Percentiles rank a stretch among this genome's conserved stretches.
These are phyloP conservation scores for Gremmenia infestans DNA, from an alignment of 2,329 filamentous ascomycete species.

Conservation along the genomic window DNA sequence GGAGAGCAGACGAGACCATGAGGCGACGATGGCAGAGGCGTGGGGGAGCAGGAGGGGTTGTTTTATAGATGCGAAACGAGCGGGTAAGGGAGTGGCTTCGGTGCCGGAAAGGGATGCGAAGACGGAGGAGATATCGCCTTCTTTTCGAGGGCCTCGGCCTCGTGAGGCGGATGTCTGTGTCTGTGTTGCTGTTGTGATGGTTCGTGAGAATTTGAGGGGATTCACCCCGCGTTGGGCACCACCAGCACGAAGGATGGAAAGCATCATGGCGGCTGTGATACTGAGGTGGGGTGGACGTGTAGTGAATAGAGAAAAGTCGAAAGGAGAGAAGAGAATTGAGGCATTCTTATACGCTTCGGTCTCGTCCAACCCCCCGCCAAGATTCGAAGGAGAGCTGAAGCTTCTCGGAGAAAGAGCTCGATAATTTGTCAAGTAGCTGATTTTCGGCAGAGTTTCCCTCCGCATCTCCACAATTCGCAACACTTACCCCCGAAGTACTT, in stretches of 20 bases:
- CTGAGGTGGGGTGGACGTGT: not conserved
- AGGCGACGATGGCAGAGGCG: slow-evolving; percentile 41
- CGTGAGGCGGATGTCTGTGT: not conserved
- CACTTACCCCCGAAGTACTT: too few species aligned
- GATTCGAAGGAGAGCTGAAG: not conserved
- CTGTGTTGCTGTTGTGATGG: not conserved
- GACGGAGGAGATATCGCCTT: slow-evolving; percentile 58
- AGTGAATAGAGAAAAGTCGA: not conserved
- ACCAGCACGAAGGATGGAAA: not conserved
- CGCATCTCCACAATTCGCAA: too few species aligned
- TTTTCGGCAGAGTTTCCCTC: too few species aligned
- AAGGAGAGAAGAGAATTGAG: not conserved
- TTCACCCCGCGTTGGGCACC: not conserved
- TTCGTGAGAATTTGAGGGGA: not conserved
- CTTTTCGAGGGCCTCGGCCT: slow-evolving; percentile 30
- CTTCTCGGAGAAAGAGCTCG: not conserved
- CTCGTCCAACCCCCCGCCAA: too few species aligned
- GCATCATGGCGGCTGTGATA: not conserved
- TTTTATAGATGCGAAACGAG: slow-evolving; percentile 53
- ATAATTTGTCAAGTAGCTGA: too few species aligned
- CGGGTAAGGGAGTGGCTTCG: slow-evolving; percentile 43
- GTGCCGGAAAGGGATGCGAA: slow-evolving; percentile 55
- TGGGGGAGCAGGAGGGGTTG: slow-evolving; percentile 45
- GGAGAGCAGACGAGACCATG: slow-evolving; percentile 46
- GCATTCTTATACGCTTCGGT: not conserved